Conservation (phyloP, 495 filamentous ascomycete species). For the Friedmanniomyces simplex region DNA sequence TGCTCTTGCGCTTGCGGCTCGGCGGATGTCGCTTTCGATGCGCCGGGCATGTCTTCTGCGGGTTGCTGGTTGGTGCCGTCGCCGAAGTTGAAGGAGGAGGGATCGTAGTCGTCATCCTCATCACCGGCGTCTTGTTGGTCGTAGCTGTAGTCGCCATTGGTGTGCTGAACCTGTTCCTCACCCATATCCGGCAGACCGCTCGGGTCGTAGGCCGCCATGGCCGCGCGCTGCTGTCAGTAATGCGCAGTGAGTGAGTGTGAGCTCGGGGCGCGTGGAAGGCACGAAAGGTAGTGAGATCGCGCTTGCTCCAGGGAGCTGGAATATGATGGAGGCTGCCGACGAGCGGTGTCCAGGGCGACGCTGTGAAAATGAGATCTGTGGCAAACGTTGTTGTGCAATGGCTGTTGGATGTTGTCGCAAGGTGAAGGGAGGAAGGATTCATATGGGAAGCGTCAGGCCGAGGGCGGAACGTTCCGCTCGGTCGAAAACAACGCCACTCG, state of each 20-base stretch:
- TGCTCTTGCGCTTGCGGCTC: too few relatives aligned
- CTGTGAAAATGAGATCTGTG: too few relatives aligned
- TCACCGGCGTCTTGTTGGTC: conserved; percentile 7
- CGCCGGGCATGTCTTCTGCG: background rate
- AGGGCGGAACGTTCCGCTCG: background rate
- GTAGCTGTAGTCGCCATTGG: conserved; percentile 1
- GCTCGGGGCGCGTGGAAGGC: too few relatives aligned
- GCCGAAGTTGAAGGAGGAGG: conserved; percentile 20
- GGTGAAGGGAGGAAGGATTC: too few relatives aligned
- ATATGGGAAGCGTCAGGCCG: background rate
- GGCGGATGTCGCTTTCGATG: too few relatives aligned
- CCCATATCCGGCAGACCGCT: conserved; percentile 5
- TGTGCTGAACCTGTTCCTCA: background rate
- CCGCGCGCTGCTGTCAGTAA: background rate
- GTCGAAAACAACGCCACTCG: background rate
- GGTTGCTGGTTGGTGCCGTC: background rate
- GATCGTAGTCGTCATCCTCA: conserved; percentile 34
- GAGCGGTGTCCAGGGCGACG: too few relatives aligned
- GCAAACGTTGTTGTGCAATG: too few relatives aligned
- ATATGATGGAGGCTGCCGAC: too few relatives aligned
- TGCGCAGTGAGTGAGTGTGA: background rate
- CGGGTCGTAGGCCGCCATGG: conserved; percentile 16
- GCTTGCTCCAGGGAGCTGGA: background rate
- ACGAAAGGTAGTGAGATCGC: background rate
- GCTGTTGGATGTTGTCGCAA: too few relatives aligned